Base-by-base conservation (phyloP, 345 rosid species). In the Citrus hindsii region DNA sequence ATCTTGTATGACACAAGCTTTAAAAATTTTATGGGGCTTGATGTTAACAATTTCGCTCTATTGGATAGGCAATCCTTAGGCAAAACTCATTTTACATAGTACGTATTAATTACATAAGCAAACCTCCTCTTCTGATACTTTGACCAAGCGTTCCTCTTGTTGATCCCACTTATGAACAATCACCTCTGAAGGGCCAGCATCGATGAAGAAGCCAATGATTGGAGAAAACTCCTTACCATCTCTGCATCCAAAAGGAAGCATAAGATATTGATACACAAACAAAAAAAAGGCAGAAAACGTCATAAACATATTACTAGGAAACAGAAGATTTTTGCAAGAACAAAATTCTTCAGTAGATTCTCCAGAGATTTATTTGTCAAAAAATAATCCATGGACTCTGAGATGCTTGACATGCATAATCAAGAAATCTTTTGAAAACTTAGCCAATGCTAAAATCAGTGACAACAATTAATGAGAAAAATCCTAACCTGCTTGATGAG, bases 191-290 rank as follows among this genome's bases (percentile, higher is more conserved):
- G 84, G 85, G 59, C 62, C 84, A 79, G 80, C 91, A 80, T 93
- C 85, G 38, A 93, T 37, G 73, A 92, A 95, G 86, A 91, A 92
- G 82, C 97, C 97, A 64, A 82, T 82, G 56, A 93, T 82, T 13
- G 98, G 99, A 4, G 98, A 90, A 86, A 91, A 95, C 77, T 92
- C 97, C 78, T 85, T 91, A 73, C 97, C 93, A 82, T 90, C 93
- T 84, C 98, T 95, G 87, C 70, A 82, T 10, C 9, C 14, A 62
- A 19, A 35, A 58, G 3, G 9, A 63, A 40, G 64, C 77, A 46
- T 75, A 19, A 4, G 59, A 62, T 27, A 25, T 3, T 9, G 30
- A 74, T 63, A 35, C 14, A 48, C n/a, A 42, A 27, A 65, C 51
- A 48, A 48, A 76, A 76, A 76, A 46, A n/a, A n/a, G 35, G 10